These are phyloP conservation scores for Geotrichum bryndzae DNA, from an alignment of 1,139 yeast species.

Conservation along the genomic window DNA sequence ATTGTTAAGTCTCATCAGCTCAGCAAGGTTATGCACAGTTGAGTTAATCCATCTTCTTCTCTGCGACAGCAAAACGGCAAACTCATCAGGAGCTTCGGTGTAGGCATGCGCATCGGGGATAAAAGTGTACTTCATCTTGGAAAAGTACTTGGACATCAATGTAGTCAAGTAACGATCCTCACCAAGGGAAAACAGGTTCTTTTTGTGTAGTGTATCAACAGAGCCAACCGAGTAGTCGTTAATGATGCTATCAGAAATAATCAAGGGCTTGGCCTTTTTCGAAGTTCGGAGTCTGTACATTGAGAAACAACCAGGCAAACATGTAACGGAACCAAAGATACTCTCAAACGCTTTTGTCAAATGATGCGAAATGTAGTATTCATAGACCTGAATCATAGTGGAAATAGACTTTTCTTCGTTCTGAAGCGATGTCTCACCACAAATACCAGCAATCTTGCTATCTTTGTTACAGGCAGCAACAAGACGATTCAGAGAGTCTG, in stretches of 20 bases:
- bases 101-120: constrained; percentile 38
- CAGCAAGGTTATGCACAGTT: constrained; percentile 40
- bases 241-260: constrained; percentile 37
- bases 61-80: constrained; percentile 40
- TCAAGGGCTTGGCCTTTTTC: constrained; percentile 35
- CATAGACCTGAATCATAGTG: constrained; percentile 42
- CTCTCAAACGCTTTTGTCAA: constrained; percentile 41
- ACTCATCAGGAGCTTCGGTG: constrained; percentile 42
- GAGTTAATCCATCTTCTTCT: constrained; percentile 44
- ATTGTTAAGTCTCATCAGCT: constrained; percentile 38
- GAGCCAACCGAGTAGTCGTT: constrained; percentile 36
- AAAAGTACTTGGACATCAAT: constrained; percentile 37
- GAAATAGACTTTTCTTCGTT: constrained; percentile 37
- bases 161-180: constrained; percentile 42
- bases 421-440: constrained; percentile 40
- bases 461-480: constrained; percentile 38
- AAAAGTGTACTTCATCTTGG: constrained; percentile 39
- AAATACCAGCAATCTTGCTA: constrained; percentile 37
- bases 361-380: constrained; percentile 40
- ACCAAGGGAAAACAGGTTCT: constrained; percentile 40
- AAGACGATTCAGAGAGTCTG: constrained; percentile 36
- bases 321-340: constrained; percentile 39
- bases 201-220: constrained; percentile 40
- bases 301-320: constrained; percentile 42
- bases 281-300: constrained; percentile 38